phyloP scores from a whole-genome alignment of 2,329 filamentous ascomycete genomes.

The Epichloe baconii region DNA sequence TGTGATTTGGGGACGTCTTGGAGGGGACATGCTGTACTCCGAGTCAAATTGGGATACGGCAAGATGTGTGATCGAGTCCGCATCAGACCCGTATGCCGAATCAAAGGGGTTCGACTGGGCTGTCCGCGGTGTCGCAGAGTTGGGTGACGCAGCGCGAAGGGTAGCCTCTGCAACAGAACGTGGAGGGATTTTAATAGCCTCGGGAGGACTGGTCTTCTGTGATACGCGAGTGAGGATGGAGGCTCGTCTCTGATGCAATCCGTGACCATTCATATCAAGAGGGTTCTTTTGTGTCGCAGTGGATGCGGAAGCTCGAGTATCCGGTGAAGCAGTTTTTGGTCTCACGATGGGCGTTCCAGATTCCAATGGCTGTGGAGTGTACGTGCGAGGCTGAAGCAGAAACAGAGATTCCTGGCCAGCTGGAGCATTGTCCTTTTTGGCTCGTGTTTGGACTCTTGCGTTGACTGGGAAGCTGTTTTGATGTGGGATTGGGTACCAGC shows the following conservation, averaged over 20 bases:
- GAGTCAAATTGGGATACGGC: conserved; percentile 21
- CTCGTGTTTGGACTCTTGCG: conserved; percentile 1
- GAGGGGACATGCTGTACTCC: conserved; percentile 16
- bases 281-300: not conserved
- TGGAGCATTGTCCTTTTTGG: conserved; percentile 8
- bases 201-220: conserved; percentile 36
- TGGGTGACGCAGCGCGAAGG: conserved; percentile 17
- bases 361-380: conserved; percentile 28
- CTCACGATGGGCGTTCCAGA: not conserved
- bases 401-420: conserved; percentile 28
- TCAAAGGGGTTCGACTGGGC: conserved; percentile 23
- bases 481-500: not conserved
- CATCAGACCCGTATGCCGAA: conserved; percentile 35
- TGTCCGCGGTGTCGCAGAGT: conserved; percentile 20
- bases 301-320: not conserved
- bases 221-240: conserved; percentile 43
- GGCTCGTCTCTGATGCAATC: conserved; percentile 20
- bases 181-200: conserved; percentile 41
- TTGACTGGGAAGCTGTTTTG: not conserved
- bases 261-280: conserved; percentile 1
- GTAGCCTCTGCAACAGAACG: conserved; percentile 12
- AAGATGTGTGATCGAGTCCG: conserved; percentile 25
- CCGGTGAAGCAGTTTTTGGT: not conserved
- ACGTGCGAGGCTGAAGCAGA: conserved; percentile 43
- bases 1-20: conserved; percentile 12